These are phyloP conservation scores for Pterulicium gracile DNA, from an alignment of 1,284 basidiomycete genomes.

Conservation along the genomic window DNA sequence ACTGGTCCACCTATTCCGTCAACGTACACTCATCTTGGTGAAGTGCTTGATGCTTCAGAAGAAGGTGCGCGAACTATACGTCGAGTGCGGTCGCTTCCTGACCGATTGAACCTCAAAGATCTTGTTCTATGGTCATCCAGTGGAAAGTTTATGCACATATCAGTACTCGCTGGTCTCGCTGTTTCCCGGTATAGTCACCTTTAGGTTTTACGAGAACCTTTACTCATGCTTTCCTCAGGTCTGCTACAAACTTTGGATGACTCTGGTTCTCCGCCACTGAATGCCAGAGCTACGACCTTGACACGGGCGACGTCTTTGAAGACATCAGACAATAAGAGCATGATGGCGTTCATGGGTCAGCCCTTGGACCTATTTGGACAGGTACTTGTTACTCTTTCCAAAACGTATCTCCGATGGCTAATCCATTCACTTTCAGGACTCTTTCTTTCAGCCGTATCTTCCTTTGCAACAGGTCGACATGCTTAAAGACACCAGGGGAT, in stretches of 20 bases:
- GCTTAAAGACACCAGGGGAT: conserved; percentile 69
- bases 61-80: conserved; percentile 35
- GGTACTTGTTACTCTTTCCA: conserved; percentile 22
- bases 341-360: conserved; percentile 86
- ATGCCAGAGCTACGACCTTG: conserved; percentile 55
- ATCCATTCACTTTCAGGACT: conserved; percentile 47
- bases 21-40: conserved; percentile 87
- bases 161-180: conserved; percentile 91
- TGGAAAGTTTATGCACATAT: conserved; percentile 92
- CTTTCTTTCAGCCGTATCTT: conserved; percentile 97
- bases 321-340: conserved; percentile 86
- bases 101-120: conserved; percentile 39
- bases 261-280: conserved; percentile 82
- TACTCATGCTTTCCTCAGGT: conserved; percentile 32
- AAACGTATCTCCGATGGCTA: conserved; percentile 3
- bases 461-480: conserved; percentile 94
- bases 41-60: conserved; percentile 94
- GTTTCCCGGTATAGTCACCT: conserved; percentile 73
- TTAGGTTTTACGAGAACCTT: no score
- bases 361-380: conserved; percentile 84
- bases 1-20: conserved; percentile 88
- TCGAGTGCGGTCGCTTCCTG: conserved; percentile 5
- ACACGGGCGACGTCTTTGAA: conserved; percentile 71
- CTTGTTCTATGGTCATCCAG: conserved; percentile 96
- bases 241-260: conserved; percentile 86